These are phyloP conservation scores for Phialemoniopsis sp. DNA, from an alignment of 2,329 filamentous ascomycete species.

Conservation along the genomic window DNA sequence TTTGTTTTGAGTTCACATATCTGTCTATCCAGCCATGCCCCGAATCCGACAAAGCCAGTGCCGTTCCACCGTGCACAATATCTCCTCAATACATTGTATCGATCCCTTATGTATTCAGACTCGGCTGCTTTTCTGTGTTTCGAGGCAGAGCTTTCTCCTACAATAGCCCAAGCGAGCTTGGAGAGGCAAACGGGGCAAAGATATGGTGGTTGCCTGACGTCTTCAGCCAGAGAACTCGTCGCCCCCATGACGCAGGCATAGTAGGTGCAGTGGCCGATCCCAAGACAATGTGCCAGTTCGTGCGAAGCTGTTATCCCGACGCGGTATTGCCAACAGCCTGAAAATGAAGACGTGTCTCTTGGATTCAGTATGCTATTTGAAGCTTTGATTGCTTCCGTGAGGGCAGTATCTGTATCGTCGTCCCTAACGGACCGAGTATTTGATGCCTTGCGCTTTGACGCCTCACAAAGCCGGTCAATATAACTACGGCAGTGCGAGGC, in stretches of 20 bases:
- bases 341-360: too few species aligned
- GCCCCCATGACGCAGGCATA: conserved; percentile 64
- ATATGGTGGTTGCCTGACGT: conserved; percentile 59
- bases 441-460: too few species aligned
- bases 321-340: conserved; percentile 52
- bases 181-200: conserved; percentile 55
- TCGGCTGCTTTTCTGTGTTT: too few species aligned
- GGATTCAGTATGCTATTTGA: conserved; percentile 9
- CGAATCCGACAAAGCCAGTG: too few species aligned
- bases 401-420: conserved; percentile 11
- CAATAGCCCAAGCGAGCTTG: conserved; percentile 39
- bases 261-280: conserved; percentile 61
- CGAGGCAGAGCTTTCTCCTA: too few species aligned
- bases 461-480: conserved; percentile 31
- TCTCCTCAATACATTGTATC: too few species aligned
- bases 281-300: conserved; percentile 65
- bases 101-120: too few species aligned
- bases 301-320: conserved; percentile 56
- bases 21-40: too few species aligned
- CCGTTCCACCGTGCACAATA: too few species aligned
- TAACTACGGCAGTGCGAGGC: conserved; percentile 55
- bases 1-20: too few species aligned
- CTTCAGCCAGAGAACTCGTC: conserved; percentile 51
- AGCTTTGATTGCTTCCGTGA: conserved; percentile 27
- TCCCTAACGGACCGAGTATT: too few species aligned